Evolutionary conservation across 768 basidiomycete genomes (phyloP).

Genomic region (Mycena albidolilacea): DNA sequence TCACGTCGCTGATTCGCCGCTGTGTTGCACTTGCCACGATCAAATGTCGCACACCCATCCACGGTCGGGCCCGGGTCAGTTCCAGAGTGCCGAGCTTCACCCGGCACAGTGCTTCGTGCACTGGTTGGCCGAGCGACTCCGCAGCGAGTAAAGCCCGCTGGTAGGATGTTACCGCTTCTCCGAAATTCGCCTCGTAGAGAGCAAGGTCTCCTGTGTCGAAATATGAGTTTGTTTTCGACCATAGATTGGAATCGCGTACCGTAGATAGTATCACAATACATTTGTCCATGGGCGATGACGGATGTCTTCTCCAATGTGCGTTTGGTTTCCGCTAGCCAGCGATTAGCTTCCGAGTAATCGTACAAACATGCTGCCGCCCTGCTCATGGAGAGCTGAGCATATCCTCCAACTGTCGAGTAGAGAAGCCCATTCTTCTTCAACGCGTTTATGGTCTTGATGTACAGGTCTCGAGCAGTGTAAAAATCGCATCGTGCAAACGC

Average conservation of each 20-base stretch:
- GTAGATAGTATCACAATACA: constrained; percentile 36
- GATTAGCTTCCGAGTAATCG: constrained; percentile 30
- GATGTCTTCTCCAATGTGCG: constrained; percentile 19
- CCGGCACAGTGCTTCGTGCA: constrained; percentile 31
- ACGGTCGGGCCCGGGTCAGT: constrained; percentile 17
- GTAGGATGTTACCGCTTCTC: constrained; percentile 31
- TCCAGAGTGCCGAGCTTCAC: constrained; percentile 37
- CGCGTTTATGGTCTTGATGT: constrained; percentile 20
- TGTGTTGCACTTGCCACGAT: constrained; percentile 34
- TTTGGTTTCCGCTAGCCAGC: constrained; percentile 29
- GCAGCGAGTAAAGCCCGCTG: constrained; percentile 28
- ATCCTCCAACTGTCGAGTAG: constrained; percentile 22
- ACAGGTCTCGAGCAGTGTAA: constrained; percentile 29
- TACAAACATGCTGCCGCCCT: constrained; percentile 34
- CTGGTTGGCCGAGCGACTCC: constrained; percentile 28
- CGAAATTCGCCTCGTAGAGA: constrained; percentile 21
- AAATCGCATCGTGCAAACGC: constrained; percentile 36
- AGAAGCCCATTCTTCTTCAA: constrained; percentile 27
- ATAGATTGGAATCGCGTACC: constrained; percentile 6
- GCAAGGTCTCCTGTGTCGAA: constrained; percentile 33
- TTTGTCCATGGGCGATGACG: constrained; percentile 15
- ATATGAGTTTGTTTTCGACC: not conserved
- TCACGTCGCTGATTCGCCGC: constrained; percentile 35
- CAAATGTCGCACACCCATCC: constrained; percentile 33
- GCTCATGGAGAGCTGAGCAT: constrained; percentile 34